Evolutionary conservation across 768 basidiomycete species (phyloP).

Genomic region (Boletellus emodensis): DNA sequence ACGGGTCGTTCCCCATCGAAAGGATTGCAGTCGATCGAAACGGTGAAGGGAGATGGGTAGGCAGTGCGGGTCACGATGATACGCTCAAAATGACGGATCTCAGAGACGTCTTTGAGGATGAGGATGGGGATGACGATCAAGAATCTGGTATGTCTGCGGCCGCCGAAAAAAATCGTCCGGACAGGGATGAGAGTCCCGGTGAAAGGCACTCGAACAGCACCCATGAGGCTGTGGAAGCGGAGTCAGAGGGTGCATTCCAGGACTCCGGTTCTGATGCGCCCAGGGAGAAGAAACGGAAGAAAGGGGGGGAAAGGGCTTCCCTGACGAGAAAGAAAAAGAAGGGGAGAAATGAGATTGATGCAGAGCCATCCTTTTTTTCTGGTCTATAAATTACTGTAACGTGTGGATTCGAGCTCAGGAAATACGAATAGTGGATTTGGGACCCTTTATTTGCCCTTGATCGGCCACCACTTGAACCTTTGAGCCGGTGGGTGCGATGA

Average conservation of each 20-base stretch:
- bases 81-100: slow-evolving; percentile 81
- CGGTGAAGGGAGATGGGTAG: slow-evolving; percentile 77
- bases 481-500: no score
- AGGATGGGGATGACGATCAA: slow-evolving; percentile 27
- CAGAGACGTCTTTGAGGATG: slow-evolving; percentile 60
- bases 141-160: slow-evolving; percentile 17
- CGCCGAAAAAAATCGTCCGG: slow-evolving; percentile 21
- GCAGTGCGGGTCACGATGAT: slow-evolving; percentile 89
- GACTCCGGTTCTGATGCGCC: slow-evolving; percentile 29
- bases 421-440: background rate
- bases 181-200: slow-evolving; percentile 8
- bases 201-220: slow-evolving; percentile 5
- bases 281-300: slow-evolving; percentile 50
- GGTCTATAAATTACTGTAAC: slow-evolving; percentile 41
- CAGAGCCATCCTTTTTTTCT: slow-evolving; percentile 63
- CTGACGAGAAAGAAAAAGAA: slow-evolving; percentile 51
- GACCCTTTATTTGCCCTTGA: no score
- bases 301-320: slow-evolving; percentile 50
- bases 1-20: slow-evolving; percentile 91
- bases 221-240: slow-evolving; percentile 5
- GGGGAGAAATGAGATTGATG: slow-evolving; percentile 55
- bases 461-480: no score
- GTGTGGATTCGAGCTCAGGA: background rate
- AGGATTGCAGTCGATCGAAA: slow-evolving; percentile 64
- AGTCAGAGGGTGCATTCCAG: slow-evolving; percentile 22